Evolutionary conservation across 345 rosid genomes (phyloP), one percentile per base, ranked within the genome.

Genomic region (Lepidium sativum): DNA sequence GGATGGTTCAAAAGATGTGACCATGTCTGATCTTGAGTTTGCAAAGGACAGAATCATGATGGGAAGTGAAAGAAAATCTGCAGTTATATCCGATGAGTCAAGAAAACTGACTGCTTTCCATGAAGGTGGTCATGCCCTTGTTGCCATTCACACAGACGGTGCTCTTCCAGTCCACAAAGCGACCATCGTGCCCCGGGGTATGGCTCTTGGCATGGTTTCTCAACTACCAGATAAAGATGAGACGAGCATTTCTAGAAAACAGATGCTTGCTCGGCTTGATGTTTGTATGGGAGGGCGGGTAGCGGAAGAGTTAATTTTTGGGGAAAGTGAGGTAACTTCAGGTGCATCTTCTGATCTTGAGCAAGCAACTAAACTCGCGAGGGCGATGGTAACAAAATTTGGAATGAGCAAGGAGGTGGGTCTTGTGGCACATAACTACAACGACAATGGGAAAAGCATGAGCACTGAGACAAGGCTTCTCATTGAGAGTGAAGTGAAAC

Each of bases 231-330:
- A 90, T 29, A 79, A 86, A 82, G 97, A 94, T 55, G 77, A 88
- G 75, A 85, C 84, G 0, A 84, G 87, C 59, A 65, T 79, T 20
- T 83, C 97, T 0, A 76, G 86, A 48, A 94, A 82, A 68, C 99
- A 90, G 84, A 90, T 94, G 99, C 97, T 94, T 68, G 97, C 97
- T 29, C 72, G 86, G 54, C 89, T 90, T 47, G 96, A 94, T 81
- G 92, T 94, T 45, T 81, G 84, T 78, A 85, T 94, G 97, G 99
- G 99, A 6, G 96, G 99, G 3, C 78, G 96, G 12, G 99, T 88
- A 15, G 99, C 99, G 0, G 99, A 94, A 56, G 99, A 90, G 77
- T 84, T 94, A 58, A 90, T 94, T 41, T 94, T 94, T 16, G 96
- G 97, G 53, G 97, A 90, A 23, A 84, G 81, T 21, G 96, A 91